phyloP scores from a whole-genome alignment of 1,139 yeast species.

The Debaryomyces sp. region DNA sequence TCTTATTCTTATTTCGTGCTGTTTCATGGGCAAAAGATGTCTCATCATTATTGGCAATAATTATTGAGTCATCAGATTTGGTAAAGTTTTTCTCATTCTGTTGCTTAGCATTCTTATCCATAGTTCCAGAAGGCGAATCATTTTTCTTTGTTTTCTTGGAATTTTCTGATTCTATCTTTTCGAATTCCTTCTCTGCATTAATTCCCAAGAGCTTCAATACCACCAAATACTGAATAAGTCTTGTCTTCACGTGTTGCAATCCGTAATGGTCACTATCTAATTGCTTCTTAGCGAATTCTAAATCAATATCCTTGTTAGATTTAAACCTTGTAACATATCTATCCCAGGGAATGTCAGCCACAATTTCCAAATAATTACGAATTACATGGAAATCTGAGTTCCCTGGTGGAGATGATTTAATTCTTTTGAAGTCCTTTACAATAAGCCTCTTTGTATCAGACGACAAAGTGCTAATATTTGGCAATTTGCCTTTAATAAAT shows the following conservation, averaged over 20 bases:
- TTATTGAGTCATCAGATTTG: constrained; percentile 23
- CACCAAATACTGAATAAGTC: constrained; percentile 80
- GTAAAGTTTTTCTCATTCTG: neutral
- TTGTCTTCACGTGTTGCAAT: constrained; percentile 74
- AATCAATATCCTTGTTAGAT: constrained; percentile 50
- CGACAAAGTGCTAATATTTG: constrained; percentile 35
- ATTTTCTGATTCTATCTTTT: constrained; percentile 16
- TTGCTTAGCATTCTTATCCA: neutral
- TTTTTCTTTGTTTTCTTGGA: constrained; percentile 9
- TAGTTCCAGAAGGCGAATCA: constrained; percentile 3
- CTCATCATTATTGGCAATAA: constrained; percentile 43
- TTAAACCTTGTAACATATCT: constrained; percentile 39
- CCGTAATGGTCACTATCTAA: constrained; percentile 87
- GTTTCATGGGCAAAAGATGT: constrained; percentile 29
- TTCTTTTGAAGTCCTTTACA: constrained; percentile 63
- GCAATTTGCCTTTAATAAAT: constrained; percentile 51
- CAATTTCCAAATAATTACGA: constrained; percentile 69
- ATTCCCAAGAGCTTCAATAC: constrained; percentile 65
- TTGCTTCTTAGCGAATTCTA: constrained; percentile 57
- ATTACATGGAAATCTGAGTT: constrained; percentile 78
- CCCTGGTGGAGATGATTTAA: constrained; percentile 63
- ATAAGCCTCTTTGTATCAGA: constrained; percentile 61
- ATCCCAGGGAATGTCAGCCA: constrained; percentile 70
- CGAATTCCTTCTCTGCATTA: constrained; percentile 35
- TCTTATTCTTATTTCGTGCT: constrained; percentile 29